Conservation (phyloP, 257 asterid species). For the Primulina eburnea region DNA sequence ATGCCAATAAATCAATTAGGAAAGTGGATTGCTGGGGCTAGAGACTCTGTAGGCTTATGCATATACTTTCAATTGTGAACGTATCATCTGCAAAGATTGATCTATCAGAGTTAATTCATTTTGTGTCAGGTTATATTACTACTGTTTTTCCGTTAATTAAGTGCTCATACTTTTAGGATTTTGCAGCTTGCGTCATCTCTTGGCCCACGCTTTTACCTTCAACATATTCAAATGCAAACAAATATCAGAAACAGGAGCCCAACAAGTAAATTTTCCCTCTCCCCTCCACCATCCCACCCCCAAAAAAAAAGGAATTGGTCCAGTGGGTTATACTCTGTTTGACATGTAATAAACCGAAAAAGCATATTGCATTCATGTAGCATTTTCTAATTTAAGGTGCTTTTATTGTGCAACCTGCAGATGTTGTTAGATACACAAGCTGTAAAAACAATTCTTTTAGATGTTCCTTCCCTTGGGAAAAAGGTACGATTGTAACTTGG, state of each 20-base stretch:
- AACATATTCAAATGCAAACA: conserved; percentile 60
- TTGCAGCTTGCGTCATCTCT: conserved; percentile 61
- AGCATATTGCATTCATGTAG: conserved; percentile 14
- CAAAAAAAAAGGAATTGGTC: background rate
- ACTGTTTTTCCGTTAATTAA: background rate
- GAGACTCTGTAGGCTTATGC: background rate
- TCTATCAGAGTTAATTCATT: background rate
- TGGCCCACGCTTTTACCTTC: conserved; percentile 49
- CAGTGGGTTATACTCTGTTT: conserved; percentile 12
- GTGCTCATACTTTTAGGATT: conserved; percentile 8
- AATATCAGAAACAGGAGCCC: conserved; percentile 64
- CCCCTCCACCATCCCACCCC: no score
- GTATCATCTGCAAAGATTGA: background rate
- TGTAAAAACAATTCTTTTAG: conserved; percentile 88
- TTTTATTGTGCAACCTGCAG: conserved; percentile 47
- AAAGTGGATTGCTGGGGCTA: background rate
- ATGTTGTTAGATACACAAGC: conserved; percentile 98
- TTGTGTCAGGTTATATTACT: background rate
- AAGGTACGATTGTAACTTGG: conserved; percentile 53
- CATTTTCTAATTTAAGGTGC: conserved; percentile 20
- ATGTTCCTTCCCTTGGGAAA: conserved; percentile 88
- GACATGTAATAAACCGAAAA: background rate
- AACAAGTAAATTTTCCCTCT: conserved; percentile 31
- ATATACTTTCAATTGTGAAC: background rate
- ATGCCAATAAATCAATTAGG: background rate